Evolutionary conservation across 495 filamentous ascomycete species (phyloP).

Genomic region (Hyaloscypha bicolor): DNA sequence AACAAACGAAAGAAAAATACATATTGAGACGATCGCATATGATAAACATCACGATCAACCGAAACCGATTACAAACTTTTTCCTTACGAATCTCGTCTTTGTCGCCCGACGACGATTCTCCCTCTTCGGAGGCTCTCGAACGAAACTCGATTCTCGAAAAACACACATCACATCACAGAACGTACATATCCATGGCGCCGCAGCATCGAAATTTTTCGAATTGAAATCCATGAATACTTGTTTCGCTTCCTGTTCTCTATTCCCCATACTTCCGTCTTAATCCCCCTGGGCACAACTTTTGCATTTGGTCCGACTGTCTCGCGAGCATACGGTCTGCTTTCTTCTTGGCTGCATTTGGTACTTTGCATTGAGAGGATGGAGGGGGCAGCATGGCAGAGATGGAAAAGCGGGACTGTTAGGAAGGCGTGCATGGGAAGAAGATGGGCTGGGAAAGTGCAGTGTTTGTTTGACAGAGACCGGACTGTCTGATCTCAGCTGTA

Average conservation of each 20-base stretch:
- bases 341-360: background rate
- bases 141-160: background rate
- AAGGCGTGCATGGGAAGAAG: no score
- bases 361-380: background rate
- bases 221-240: background rate
- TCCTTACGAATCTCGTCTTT: background rate
- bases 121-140: background rate
- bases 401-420: no score
- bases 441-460: no score
- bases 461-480: no score
- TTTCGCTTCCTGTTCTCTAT: background rate
- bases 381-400: background rate
- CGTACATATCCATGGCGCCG: conserved; percentile 3
- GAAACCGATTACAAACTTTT: background rate
- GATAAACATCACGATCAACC: conserved; percentile 25
- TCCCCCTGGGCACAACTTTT: background rate
- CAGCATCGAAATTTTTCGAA: background rate
- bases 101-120: background rate
- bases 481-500: background rate
- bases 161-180: conserved; percentile 10
- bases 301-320: background rate
- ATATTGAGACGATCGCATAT: conserved; percentile 26
- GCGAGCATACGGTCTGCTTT: background rate
- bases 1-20: conserved; percentile 15
- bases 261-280: background rate